Evolutionary conservation across 2,329 filamentous ascomycete genomes (phyloP), one percentile per base, ranked within the genome.

Genomic region (Fusarium sp.): DNA sequence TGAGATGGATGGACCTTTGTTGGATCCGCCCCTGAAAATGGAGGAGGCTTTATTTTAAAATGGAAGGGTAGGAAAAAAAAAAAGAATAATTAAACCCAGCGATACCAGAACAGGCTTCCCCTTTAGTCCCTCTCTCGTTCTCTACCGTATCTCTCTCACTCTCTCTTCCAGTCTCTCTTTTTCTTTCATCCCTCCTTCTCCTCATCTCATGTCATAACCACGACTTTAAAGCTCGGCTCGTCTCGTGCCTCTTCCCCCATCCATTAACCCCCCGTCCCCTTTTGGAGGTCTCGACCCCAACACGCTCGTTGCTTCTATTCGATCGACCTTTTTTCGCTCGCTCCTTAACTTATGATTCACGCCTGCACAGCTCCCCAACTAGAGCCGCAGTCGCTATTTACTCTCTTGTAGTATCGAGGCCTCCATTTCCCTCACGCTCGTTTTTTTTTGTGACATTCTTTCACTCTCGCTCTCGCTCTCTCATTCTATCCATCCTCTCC

Each of bases 271-370:
- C 66, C 60, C 52, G 20, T 13, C 54, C 65, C 68, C 70, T 71
- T 71, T 63, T 67, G 72, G 73, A 78, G 77, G 76, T 79, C 65
- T 76, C 69, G 71, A 76, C 79, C 77, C 75, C 74, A 68, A 75
- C 75, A 81, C 80, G 67, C 77, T 80, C 77, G 77, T 81, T 79
- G 64, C 69, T 68, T 69, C 64, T 71, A 69, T 73, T 70, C 66
- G 48, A 68, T 18, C 48, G 48, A 30, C 48, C 10, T 52, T 54
- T 54, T 58, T 64, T 79, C 73, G 69, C 73, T 70, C 79, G 71
- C 73, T 80, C 72, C 75, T 76, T 81, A 80, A 71, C 75, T 76
- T 81, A 80, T 81, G 80, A 75, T 79, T 77, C 48, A 73, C 68
- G 72, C 70, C 76, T 72, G 64, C 66, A 57, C 64, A 74, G 77